Conservation (phyloP, 2,329 filamentous ascomycete species). For the Drechslerella coelobrocha region DNA sequence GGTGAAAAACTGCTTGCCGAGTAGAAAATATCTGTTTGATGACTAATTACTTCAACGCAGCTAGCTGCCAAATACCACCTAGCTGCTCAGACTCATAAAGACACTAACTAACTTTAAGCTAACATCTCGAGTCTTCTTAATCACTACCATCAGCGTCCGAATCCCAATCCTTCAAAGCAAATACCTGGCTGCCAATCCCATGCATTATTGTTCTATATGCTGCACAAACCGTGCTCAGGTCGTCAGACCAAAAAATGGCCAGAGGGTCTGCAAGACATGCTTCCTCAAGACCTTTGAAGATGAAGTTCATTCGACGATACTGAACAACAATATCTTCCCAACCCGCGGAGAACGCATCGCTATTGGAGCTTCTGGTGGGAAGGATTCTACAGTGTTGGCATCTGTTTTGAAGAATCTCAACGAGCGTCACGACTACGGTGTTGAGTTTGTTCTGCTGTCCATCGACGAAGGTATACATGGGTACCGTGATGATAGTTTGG, state of each 20-base stretch:
- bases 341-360: conserved; percentile 82
- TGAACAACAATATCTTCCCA: conserved; percentile 75
- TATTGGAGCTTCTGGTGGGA: conserved; percentile 94
- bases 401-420: conserved; percentile 95
- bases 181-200: neutral
- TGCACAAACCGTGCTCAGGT: conserved; percentile 80
- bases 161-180: neutral
- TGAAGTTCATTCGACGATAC: conserved; percentile 93
- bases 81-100: no score
- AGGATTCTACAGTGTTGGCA: conserved; percentile 94
- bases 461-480: conserved; percentile 98
- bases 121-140: no score
- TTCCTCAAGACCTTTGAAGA: conserved; percentile 88
- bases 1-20: neutral
- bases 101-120: no score
- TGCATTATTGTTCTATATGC: conserved; percentile 74
- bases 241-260: conserved; percentile 90
- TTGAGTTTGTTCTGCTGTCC: conserved; percentile 84
- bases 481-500: conserved; percentile 92
- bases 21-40: no score
- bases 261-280: conserved; percentile 88
- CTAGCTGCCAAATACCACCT: no score
- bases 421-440: conserved; percentile 82
- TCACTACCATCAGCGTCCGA: neutral
- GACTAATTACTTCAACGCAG: no score